Evolutionary conservation across 2,329 filamentous ascomycete species (phyloP), one percentile per base, ranked within the genome.

Genomic region (Lachnellula occidentalis): DNA sequence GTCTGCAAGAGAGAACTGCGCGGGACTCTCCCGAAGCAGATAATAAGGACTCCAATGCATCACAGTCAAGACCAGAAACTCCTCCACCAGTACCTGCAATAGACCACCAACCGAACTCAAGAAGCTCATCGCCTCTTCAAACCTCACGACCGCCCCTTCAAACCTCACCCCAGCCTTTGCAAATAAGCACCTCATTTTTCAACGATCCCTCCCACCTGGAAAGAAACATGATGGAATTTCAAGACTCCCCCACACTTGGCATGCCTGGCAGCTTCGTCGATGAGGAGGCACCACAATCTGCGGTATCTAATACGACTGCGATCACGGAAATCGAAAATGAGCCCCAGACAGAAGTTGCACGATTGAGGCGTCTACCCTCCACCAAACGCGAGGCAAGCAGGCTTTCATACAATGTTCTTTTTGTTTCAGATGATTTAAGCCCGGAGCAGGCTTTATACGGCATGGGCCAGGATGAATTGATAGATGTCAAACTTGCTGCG

Each of bases 271-370:
- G 78, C 63, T 83, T 87, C 66, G 68, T 70, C 9, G 71, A 72
- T 19, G 65, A 82, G 31, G 74, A 80, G 43, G 71, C 73, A 34
- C 83, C 82, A 2, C 70, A 70, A 34, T 86, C 85, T 15, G 80
- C 84, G 3, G 66, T 82, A 14, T 87, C 86, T 5, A 73, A 72
- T 46, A 73, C 72, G 5, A 85, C 83, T n/a, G 77, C 77, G 42
- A 78, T 78, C 7, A 90, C 86, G 0, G 84, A 88, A 63, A 88
- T 90, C 61, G 88, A 91, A 61, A 78, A 76, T n/a, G 87, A 90
- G 61, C 78, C 83, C 21, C 87, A 90, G 66, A 81, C 78, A 1
- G 80, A 83, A 45, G 72, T 78, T 17, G 56, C 65, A 19, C 58
- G 58, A 17, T 43, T 61, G 36, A 61, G 58, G 50, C 59, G 57